Evolutionary conservation across 371 early-diverging fungal genomes (phyloP), one percentile per base, ranked within the genome.

Genomic region (Syncephalastrum sp.): DNA sequence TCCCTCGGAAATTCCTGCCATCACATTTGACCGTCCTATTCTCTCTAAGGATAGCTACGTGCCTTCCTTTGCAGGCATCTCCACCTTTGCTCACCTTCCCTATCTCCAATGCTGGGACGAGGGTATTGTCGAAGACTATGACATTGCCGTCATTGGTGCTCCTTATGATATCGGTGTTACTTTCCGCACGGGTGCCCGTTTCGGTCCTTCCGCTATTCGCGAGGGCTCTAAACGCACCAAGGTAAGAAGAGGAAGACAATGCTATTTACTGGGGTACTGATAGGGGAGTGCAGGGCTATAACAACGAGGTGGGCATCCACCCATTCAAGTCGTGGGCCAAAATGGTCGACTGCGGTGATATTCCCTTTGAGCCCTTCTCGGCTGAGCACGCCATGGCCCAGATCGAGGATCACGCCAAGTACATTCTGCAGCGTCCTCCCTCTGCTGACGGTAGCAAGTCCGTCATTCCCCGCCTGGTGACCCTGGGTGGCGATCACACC

Each of bases 111-210:
- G 79, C 54, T 77, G 73, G 73, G 74, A 72, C 7, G 67, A 76
- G 50, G 49, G 50, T 19, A 48, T 58, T 8, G 59, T 61, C 1
- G 72, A 75, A 17, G 68, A 71, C 43, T 78, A 76, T 59, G 79
- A 77, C 52, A 75, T 79, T 54, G 78, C 78, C 4, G 65, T 79
- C 12, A 57, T 79, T 23, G 80, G 80, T 43, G 68, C 70, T 42
- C 78, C 78, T 17, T 79, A 72, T 57, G 78, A 79, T 45, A 79
- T 75, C 41, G 77, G 74, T 19, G 76, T 75, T 8, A 77, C 71
- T 14, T 79, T 71, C 42, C 63, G 78, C 45, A 70, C 80, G 45
- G 80, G 80, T 21, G 80, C 80, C 25, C 60, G 80, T 23, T 79
- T 79, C 63, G 80, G 80, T 33, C 80, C 80, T 3, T 68, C 69